These are phyloP conservation scores for Silene noctiflora DNA, from an alignment of 179 eudicot species.

Conservation along the genomic window DNA sequence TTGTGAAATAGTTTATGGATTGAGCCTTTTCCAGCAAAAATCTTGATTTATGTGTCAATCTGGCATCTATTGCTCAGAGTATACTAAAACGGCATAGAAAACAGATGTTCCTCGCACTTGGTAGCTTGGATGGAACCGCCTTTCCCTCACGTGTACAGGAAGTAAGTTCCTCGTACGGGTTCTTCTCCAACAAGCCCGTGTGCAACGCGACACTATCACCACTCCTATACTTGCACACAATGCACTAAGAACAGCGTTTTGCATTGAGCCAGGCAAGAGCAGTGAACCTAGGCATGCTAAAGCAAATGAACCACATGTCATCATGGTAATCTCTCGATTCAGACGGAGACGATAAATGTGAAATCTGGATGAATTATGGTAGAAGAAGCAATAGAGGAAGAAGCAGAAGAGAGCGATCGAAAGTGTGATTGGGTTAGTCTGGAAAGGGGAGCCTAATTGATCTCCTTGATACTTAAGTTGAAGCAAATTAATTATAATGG, in stretches of 20 bases:
- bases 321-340: neutral
- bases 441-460: slow-evolving; percentile 7
- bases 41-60: too few relatives aligned
- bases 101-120: neutral
- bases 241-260: neutral
- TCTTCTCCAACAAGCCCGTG: neutral
- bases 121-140: neutral
- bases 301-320: neutral
- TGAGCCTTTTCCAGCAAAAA: neutral
- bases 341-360: neutral
- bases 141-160: slow-evolving; percentile 7
- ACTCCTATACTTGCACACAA: neutral
- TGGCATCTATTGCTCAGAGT: neutral
- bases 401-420: neutral
- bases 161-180: neutral
- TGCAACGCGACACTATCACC: neutral
- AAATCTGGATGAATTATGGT: neutral
- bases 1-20: neutral
- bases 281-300: slow-evolving; percentile 1
- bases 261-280: neutral
- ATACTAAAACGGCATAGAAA: neutral
- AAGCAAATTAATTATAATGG: neutral
- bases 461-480: slow-evolving; percentile 18
- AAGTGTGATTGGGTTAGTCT: neutral
- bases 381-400: slow-evolving; percentile 8